phyloP scores from a whole-genome alignment of 148 eudicot species.

The Camellia japonica region DNA sequence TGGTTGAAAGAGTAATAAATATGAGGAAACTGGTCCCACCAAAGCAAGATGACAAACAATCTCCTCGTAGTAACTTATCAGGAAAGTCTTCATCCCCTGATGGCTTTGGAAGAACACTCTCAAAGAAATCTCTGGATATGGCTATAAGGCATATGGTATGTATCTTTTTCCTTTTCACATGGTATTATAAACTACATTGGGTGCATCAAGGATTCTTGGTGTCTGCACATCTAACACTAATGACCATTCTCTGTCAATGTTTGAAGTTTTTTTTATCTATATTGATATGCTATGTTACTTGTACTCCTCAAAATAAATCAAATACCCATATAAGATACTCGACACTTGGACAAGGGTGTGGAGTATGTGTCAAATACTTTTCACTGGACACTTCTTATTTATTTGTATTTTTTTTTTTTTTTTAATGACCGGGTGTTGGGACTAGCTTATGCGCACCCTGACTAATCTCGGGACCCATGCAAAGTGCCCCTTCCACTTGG shows the following conservation, averaged over 20 bases:
- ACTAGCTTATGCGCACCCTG: too few relatives aligned
- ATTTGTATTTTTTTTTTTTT: too few relatives aligned
- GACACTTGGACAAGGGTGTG: too few relatives aligned
- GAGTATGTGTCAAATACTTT: too few relatives aligned
- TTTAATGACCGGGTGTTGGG: too few relatives aligned
- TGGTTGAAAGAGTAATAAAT: constrained; percentile 96
- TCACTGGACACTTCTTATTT: too few relatives aligned
- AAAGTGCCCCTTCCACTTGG: too few relatives aligned
- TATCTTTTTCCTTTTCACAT: constrained; percentile 5
- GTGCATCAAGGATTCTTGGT: neutral
- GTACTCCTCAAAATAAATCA: too few relatives aligned
- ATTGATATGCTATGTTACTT: neutral
- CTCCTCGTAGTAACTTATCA: constrained; percentile 74
- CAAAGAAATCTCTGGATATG: constrained; percentile 97
- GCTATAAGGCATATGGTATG: constrained; percentile 96
- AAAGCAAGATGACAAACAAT: constrained; percentile 74
- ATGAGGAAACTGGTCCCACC: constrained; percentile 94
- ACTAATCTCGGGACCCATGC: too few relatives aligned
- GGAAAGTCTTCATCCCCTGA: constrained; percentile 93
- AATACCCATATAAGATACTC: too few relatives aligned
- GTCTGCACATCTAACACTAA: neutral
- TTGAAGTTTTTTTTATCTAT: neutral
- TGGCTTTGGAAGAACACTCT: constrained; percentile 90
- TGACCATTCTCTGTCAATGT: neutral
- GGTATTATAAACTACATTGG: neutral